A percentile compares a stretch with the other conserved stretches of the same genome.
phyloP scores from a whole-genome alignment of 2,329 filamentous ascomycete species.

The Xylariaceae sp. region DNA sequence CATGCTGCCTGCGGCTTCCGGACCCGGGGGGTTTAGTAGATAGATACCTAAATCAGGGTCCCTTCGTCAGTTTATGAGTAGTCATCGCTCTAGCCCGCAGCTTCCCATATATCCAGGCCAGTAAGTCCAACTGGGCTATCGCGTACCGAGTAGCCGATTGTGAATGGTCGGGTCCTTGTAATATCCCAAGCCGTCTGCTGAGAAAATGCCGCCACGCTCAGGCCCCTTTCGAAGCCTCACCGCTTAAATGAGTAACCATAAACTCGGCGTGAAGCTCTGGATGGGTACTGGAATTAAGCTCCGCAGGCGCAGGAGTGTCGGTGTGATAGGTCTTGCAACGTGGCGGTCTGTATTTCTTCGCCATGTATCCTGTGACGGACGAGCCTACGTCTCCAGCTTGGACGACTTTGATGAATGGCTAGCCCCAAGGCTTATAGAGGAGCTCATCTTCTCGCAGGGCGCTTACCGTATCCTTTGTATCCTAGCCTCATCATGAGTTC shows the following conservation, averaged over 20 bases:
- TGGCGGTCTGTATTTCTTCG: constrained; percentile 9
- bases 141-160: constrained; percentile 3
- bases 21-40: constrained; percentile 5
- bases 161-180: constrained; percentile 5
- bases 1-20: constrained; percentile 1
- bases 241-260: constrained; percentile 1
- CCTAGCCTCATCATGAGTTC: constrained; percentile 16
- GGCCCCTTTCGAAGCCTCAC: background rate
- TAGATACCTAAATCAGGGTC: constrained; percentile 12
- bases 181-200: constrained; percentile 13
- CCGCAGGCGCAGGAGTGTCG: background rate
- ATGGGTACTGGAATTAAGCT: background rate
- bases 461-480: constrained; percentile 13
- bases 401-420: constrained; percentile 1
- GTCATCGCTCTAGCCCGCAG: constrained; percentile 11
- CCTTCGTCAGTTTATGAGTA: constrained; percentile 21
- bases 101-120: constrained; percentile 21
- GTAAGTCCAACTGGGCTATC: constrained; percentile 18
- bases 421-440: background rate
- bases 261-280: constrained; percentile 8
- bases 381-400: constrained; percentile 16
- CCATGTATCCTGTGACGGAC: background rate
- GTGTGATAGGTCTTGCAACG: constrained; percentile 14
- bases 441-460: background rate
- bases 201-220: constrained; percentile 1